Base-by-base conservation (phyloP, 257 asterid species). In the Fraxinus pennsylvanica region DNA sequence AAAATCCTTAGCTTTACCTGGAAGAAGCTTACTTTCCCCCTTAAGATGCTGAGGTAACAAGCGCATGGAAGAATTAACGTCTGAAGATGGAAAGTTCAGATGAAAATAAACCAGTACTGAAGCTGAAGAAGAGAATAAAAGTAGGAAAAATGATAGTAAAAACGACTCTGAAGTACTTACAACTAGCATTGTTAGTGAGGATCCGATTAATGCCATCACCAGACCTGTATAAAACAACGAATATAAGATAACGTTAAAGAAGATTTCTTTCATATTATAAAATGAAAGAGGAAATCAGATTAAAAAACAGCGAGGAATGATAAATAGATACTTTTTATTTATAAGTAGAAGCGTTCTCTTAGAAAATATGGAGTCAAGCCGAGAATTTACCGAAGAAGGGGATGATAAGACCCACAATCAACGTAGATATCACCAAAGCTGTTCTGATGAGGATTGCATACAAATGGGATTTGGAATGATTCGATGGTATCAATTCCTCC, bases 61-160 rank as follows among this genome's bases (percentile, higher is more conserved):
- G 88, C 93, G 65, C 99, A 93, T n/a, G 97, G 99, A 74, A 96
- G 90, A 80, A 93, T 96, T 84, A 96, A 82, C 0, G 96, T 92
- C 99, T 93, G 89, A 17, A 50, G 72, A 19, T 74, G 50, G 69
- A 68, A 39, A 68, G 39, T 57, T 68, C 38, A 25, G 33, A 35
- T 61, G 72, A 41, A 67, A 6, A 71, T n/a, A 4, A 74, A 41
- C 17, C 45, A 43, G 21, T 33, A 54, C 21, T 65, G 71, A 33
- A 30, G 17, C 32, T 54, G 65, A 35, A 6, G 22, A 81, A 33
- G 17, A 72, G 9, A 15, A 33, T 70, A 21, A 25, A 71, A 1
- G 38, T n/a, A 66, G 73, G 19, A 33, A 15, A 38, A 61, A 36
- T 1, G 19, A n/a, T 27, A 50, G 17, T 25, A 2, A 66, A 7